Conservation (phyloP, 768 basidiomycete species). For the Amanita thiersii region DNA sequence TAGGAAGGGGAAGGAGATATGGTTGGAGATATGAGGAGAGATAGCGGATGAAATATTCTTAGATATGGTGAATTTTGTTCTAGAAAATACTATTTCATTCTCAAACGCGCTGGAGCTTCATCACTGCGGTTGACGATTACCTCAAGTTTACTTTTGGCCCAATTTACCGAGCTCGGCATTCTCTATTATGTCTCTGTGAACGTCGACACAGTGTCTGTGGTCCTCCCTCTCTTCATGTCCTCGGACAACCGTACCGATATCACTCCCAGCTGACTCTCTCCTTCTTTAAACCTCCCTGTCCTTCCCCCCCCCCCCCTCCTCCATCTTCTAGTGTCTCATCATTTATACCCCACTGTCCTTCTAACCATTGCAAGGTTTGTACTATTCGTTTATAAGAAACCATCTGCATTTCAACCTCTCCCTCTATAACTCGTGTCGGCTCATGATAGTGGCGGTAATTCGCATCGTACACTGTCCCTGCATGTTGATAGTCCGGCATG, state of each 20-base stretch:
- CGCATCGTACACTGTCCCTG: no score
- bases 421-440: background rate
- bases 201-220: slow-evolving; percentile 5
- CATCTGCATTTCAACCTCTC: background rate
- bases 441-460: background rate
- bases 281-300: no score
- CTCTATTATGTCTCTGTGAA: background rate
- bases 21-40: background rate
- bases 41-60: slow-evolving; percentile 11
- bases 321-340: no score
- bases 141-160: background rate
- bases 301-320: no score
- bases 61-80: slow-evolving; percentile 14
- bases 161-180: slow-evolving; percentile 1
- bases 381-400: no score
- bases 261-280: background rate
- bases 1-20: slow-evolving; percentile 14
- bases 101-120: slow-evolving; percentile 19
- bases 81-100: slow-evolving; percentile 19
- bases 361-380: no score
- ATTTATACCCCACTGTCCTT: no score
- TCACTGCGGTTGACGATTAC: slow-evolving; percentile 8
- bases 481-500: no score
- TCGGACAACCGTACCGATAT: background rate
- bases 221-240: slow-evolving; percentile 5